Conservation (phyloP, 2,329 filamentous ascomycete genomes). For the Beauveria rudraprayagi region DNA sequence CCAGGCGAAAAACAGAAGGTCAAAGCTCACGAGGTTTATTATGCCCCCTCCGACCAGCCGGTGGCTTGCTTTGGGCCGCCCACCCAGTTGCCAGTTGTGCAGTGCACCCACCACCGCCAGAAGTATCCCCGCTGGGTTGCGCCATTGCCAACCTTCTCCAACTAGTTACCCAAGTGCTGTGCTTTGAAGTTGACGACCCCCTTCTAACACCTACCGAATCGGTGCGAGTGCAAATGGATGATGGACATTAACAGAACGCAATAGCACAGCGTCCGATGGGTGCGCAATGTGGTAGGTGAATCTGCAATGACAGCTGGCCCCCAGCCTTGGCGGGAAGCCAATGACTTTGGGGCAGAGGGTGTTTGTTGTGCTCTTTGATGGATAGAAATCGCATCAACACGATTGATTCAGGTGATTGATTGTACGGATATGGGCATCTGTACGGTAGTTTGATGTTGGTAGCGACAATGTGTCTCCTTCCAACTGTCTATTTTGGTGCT, state of each 20-base stretch:
- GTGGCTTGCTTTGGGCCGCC: neutral
- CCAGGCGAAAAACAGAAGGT: slow-evolving; percentile 7
- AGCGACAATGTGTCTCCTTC: no score
- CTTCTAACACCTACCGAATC: neutral
- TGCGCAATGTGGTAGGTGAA: neutral
- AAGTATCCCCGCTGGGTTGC: neutral
- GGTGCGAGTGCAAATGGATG: neutral
- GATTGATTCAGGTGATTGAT: neutral
- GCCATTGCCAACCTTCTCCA: neutral
- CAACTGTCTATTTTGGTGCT: no score
- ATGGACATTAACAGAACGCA: neutral
- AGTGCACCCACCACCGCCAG: no score
- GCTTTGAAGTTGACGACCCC: neutral
- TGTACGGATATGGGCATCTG: no score
- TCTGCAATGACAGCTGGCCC: neutral
- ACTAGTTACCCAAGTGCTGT: neutral
- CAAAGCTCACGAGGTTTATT: neutral
- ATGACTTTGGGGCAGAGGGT: neutral
- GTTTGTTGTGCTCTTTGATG: neutral
- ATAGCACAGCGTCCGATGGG: neutral
- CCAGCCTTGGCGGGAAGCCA: neutral
- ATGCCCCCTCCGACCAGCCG: neutral
- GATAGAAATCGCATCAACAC: neutral
- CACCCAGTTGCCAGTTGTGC: neutral
- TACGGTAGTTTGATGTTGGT: no score